Base-by-base conservation (phyloP, 495 filamentous ascomycete species). In the Aspergillus steynii region DNA sequence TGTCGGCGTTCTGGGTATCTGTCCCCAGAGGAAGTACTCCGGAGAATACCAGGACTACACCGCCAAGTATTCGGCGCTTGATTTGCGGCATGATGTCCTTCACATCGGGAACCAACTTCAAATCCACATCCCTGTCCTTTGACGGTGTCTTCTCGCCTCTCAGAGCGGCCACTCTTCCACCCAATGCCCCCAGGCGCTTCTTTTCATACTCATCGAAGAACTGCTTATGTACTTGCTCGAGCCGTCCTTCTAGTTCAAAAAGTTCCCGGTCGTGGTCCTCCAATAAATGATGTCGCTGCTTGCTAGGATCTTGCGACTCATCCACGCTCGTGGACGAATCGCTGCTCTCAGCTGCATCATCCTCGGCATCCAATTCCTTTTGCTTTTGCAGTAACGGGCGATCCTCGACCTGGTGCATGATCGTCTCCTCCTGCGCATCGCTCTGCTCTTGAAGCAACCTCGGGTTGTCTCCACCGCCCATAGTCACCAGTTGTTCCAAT, bases 351-450 rank as follows among this genome's bases (percentile, higher is more conserved):
- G 78, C 80, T 48, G 78, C 77, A 56, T 91, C 87, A 55, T 95
- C 92, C 61, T 93, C 89, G 46, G 87, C 86, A 64, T 99, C 95
- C 37, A 97, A 80, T 66, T 90, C 81, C 59, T 96, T 90, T 70
- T 99, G 95, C 66, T 95, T 86, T 62, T 93, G 87, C 15, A 96
- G 80, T 29, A 99, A 77, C 5, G 95, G 95, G 8, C 92, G 84
- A 53, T 96, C 92, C 58, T 89, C 88, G 6, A 96, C 84, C 74
- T 99, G 95, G 52, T 93, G 91, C 68, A 91, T 87, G 15, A 99
- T 83, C 1, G 88, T 85, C 67, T 93, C 89, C 62, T 91, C 87
- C 65, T 97, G 93, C 65, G 94, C 86, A 61, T 89, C 86, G 9
- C 86, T 80, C 74, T 97, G 92, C 57, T 87, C 82, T 62, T 90